A percentile compares a stretch with the other conserved stretches of the same genome.
Evolutionary conservation across 2,329 filamentous ascomycete genomes (phyloP).

Genomic region (Ceratocystis destructans): DNA sequence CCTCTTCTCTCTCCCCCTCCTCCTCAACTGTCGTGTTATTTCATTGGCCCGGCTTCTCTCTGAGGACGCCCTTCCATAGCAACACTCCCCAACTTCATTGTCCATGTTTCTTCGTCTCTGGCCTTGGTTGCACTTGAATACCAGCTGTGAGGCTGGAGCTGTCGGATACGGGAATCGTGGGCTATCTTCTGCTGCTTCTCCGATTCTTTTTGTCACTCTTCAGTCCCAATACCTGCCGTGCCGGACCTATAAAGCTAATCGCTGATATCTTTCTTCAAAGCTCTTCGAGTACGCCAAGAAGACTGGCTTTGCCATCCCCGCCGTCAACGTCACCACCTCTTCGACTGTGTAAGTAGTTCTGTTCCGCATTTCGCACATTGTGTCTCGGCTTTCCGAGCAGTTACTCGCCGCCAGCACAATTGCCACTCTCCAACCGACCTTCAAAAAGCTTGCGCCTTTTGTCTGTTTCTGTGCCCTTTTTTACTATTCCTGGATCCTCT

Average conservation of each 20-base stretch:
- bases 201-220: not conserved
- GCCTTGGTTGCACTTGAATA: not conserved
- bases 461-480: not conserved
- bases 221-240: not conserved
- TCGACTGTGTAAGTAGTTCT: conserved; percentile 37
- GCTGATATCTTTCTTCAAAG: conserved; percentile 18
- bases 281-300: conserved; percentile 86
- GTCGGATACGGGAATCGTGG: not conserved
- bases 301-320: conserved; percentile 77
- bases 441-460: not conserved
- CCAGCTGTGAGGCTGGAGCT: not conserved
- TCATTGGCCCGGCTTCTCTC: not conserved
- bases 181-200: not conserved
- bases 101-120: too few relatives aligned
- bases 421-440: not conserved
- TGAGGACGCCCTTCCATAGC: not conserved
- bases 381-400: not conserved
- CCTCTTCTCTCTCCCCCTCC: not conserved
- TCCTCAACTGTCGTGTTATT: not conserved
- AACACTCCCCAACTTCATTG: too few relatives aligned
- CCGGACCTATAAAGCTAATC: not conserved
- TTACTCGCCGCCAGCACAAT: not conserved
- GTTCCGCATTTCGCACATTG: not conserved
- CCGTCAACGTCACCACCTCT: conserved; percentile 87
- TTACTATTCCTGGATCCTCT: not conserved